Percentiles rank a stretch among this genome's conserved stretches.
Evolutionary conservation across 495 filamentous ascomycete genomes (phyloP).

Genomic region (Annulohypoxylon maeteangense): DNA sequence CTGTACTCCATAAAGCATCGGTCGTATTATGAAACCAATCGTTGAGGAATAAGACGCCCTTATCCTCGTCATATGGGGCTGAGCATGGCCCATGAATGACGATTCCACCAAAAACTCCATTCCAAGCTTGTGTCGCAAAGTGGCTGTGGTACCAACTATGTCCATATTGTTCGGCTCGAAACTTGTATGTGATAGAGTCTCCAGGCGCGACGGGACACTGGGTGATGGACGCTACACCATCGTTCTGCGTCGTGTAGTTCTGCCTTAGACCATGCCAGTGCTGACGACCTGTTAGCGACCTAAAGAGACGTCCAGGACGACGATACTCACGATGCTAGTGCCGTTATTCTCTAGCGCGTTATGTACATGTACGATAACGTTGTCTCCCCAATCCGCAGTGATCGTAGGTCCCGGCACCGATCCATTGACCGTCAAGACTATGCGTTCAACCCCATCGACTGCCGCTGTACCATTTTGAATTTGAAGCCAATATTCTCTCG

Average conservation of each 20-base stretch:
- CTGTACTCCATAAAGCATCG: slow-evolving; percentile 46
- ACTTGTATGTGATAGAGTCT: slow-evolving; percentile 44
- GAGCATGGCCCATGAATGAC: slow-evolving; percentile 54
- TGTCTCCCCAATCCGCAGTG: slow-evolving; percentile 57
- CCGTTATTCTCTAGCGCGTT: slow-evolving; percentile 25
- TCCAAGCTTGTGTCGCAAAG: slow-evolving; percentile 58
- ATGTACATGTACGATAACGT: slow-evolving; percentile 40
- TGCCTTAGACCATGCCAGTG: slow-evolving; percentile 28
- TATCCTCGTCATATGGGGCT: slow-evolving; percentile 52
- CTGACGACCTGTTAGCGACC: slow-evolving; percentile 7
- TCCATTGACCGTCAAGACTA: slow-evolving; percentile 56
- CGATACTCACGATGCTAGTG: slow-evolving; percentile 41
- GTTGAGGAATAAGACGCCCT: slow-evolving; percentile 52
- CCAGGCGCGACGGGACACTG: slow-evolving; percentile 59
- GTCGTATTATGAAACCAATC: slow-evolving; percentile 58
- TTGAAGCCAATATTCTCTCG: slow-evolving; percentile 55
- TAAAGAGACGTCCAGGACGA: too few species aligned
- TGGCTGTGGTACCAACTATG: slow-evolving; percentile 68
- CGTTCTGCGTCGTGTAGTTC: slow-evolving; percentile 54
- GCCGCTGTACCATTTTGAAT: slow-evolving; percentile 54
- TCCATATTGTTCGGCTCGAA: slow-evolving; percentile 56
- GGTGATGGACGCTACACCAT: slow-evolving; percentile 58
- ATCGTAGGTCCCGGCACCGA: slow-evolving; percentile 56
- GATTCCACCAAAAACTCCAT: slow-evolving; percentile 57
- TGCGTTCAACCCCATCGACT: slow-evolving; percentile 58